These are phyloP conservation scores for Ophiosphaerella narmari DNA, from an alignment of 2,329 filamentous ascomycete genomes.

Conservation along the genomic window DNA sequence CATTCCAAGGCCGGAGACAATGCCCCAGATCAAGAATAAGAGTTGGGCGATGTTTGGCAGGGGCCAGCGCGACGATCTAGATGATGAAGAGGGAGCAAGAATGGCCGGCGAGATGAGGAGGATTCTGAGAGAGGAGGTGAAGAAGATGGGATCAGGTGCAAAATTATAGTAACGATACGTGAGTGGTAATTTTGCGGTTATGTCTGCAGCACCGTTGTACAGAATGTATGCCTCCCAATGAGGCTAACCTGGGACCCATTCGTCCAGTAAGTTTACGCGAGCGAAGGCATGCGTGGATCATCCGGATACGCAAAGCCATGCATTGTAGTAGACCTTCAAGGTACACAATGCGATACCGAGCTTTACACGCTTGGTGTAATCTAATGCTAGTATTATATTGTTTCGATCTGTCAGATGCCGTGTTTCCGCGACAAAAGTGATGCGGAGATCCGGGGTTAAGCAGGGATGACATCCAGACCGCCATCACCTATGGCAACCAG, in stretches of 20 bases:
- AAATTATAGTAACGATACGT: constrained; percentile 5
- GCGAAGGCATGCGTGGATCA: constrained; percentile 1
- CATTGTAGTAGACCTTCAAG: too few relatives aligned
- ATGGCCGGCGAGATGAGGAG: constrained; percentile 59
- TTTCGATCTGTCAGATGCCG: neutral
- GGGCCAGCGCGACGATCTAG: constrained; percentile 72
- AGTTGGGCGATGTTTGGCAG: constrained; percentile 84
- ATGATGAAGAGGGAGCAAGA: constrained; percentile 71
- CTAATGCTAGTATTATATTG: neutral
- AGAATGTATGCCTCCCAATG: neutral
- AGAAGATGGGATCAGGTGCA: constrained; percentile 18
- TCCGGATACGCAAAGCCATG: neutral
- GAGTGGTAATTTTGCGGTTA: neutral
- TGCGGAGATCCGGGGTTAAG: constrained; percentile 17
- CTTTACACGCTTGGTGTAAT: neutral
- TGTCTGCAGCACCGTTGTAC: neutral
- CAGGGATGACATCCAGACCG: constrained; percentile 26
- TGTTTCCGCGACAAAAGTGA: neutral
- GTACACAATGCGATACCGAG: too few relatives aligned
- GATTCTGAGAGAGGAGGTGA: constrained; percentile 47
- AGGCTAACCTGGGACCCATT: neutral
- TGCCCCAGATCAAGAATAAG: constrained; percentile 58
- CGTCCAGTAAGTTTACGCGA: neutral
- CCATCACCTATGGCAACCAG: constrained; percentile 29
- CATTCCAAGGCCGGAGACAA: constrained; percentile 73